A percentile compares a stretch with the other conserved stretches of the same genome.
Evolutionary conservation across 75 land plant species (phyloP).

Genomic region (Cryptomeria japonica): DNA sequence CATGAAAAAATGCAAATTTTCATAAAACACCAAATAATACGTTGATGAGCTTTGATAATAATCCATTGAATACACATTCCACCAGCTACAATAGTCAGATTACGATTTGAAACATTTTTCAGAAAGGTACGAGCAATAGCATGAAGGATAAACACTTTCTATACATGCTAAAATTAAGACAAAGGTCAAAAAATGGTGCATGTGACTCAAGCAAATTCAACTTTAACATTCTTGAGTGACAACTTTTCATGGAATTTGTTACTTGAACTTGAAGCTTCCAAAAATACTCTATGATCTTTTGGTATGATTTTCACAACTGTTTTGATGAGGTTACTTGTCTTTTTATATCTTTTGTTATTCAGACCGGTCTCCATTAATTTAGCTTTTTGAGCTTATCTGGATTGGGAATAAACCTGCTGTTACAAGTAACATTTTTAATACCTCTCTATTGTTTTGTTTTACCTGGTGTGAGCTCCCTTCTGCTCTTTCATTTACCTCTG

Average conservation of each 20-base stretch:
- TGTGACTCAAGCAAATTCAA: not conserved
- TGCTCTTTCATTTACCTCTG: not conserved
- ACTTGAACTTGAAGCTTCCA: not conserved
- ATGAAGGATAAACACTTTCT: not conserved
- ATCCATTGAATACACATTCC: not conserved
- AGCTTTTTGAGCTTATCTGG: not conserved
- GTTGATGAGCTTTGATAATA: not conserved
- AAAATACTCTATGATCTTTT: not conserved
- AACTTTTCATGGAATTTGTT: not conserved
- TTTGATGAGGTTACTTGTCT: not conserved
- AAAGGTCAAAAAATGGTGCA: not conserved
- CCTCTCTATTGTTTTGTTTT: not conserved
- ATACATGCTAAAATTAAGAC: not conserved
- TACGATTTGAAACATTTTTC: not conserved
- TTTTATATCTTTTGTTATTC: not conserved
- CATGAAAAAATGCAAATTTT: not conserved
- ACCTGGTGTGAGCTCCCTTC: not conserved
- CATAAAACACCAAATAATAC: not conserved
- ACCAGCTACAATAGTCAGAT: not conserved
- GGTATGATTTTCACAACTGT: not conserved
- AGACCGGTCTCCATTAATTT: not conserved
- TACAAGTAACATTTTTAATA: not conserved
- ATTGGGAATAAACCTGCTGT: not conserved
- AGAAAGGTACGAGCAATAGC: not conserved
- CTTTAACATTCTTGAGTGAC: not conserved